Evolutionary conservation across 495 filamentous ascomycete genomes (phyloP), one percentile per base, ranked within the genome.

Genomic region (Penicillium steckii): DNA sequence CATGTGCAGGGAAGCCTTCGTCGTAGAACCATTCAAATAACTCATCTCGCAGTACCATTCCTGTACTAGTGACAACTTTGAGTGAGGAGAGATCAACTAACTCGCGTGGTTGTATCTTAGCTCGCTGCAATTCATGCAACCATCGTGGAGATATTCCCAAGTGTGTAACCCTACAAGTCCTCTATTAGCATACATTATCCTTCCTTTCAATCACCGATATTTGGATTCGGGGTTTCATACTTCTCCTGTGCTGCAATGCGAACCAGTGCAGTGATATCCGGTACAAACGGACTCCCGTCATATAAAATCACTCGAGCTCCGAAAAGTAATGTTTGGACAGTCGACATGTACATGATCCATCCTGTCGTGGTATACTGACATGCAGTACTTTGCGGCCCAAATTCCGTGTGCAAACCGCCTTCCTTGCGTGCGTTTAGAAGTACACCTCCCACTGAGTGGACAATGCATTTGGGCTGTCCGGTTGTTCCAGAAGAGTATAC

Each of bases 11-110:
- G 67, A 93, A 93, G 10, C 77, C 89, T n/a, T 66, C 62, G 65
- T 91, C 87, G 68, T 91, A 91, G 75, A 91, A 90, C 87, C 87
- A 93, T 49, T 88, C 80, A 62, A 89, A 90, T 32, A 88, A 72
- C 29, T 81, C 75, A 38, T 89, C 80, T 7, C 85, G 80, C 8
- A 91, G 76, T 1, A 91, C 87, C 89, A 91, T 91, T 10, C 88
- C 89, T 4, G 89, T 93, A 49, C 77, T 80, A 8, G 78, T 82
- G 15, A 91, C 87, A 13, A 71, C 60, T 21, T 70, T 67, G 22
- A 93, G 72, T 37, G 55, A 65, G 5, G 75, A 80, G 10, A 91
- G 70, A 51, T 91, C 85, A 18, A 77, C 72, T 8, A 85, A 71
- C 21, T 84, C 64, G 12, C 80, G 77, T 3, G 89, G 89, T 0